Base-by-base conservation (phyloP, 768 basidiomycete genomes). In the Russula sp. region DNA sequence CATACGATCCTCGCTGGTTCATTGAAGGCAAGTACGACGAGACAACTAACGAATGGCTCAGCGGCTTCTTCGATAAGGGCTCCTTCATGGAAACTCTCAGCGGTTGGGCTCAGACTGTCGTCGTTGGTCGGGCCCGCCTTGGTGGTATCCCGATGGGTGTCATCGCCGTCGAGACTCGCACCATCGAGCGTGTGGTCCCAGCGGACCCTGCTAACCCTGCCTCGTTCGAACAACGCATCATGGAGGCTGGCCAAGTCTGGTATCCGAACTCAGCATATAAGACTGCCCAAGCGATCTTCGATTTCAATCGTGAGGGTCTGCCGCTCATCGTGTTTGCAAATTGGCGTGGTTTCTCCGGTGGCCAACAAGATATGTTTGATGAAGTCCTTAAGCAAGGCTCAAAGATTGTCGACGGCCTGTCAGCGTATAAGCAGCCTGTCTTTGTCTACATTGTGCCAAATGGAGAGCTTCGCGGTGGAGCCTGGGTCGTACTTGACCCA, bases 211-310 rank as follows among this genome's bases (percentile, higher is more conserved):
- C 97, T 56, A 99, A 98, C 74, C 89, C 96, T 4, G 81, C 88
- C 14, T 98, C 96, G 7, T 92, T 95, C 73, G 97, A 99, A 73
- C 95, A 95, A 70, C 88, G 88, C 68, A 93, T 98, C 74, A 96
- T 98, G 88, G 95, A 98, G 73, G 97, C 97, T n/a, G 97, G 97
- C 67, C 93, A 96, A 75, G 97, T 98, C 29, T 99, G 97, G 97
- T 98, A 98, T 73, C 97, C 97, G 39, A 98, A 99, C 75, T 96
- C 93, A 6, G 95, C 97, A 7, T 95, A 97, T 80, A 99, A 99
- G 82, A 99, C 97, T 8, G 97, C 95, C 8, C 97, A 98, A 70
- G 96, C 97, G 16, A 98, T 98, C 78, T 94, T 94, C 74, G 97
- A 99, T 76, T 92, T 98, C 79, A 90, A 96, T 76, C 88, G 97